Evolutionary conservation across 257 asterid species (phyloP), one percentile per base, ranked within the genome.

Genomic region (Capsicum baccatum): DNA sequence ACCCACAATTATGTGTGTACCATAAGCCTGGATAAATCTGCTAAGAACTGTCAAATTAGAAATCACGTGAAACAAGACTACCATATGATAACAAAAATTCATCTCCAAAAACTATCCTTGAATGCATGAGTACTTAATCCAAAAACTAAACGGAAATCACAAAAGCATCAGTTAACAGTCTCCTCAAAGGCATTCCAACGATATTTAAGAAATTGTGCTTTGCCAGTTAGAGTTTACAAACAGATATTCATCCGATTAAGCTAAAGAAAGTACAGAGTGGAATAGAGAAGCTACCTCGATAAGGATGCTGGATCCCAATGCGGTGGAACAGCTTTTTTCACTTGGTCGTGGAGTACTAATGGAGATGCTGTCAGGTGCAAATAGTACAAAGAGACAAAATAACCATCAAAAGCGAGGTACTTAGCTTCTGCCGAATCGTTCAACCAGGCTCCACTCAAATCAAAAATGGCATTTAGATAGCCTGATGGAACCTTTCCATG

Each of bases 401-500:
- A 94, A 88, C 97, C 99, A 90, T 96, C 99, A 80, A 93, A 93
- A 6, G 97, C 98, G 11, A 96, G 94, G 86, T 92, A 87, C 83
- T 93, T 92, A 83, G 97, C 95, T 48, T 96, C 98, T 2, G 92
- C 92, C 73, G 97, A 92, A 92, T 96, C 99, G 79, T 91, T 96
- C 80, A 96, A 87, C 99, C 99, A 96, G 73, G 97, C 88, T 85
- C 99, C 99, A 39, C 88, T 96, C 87, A 96, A 89, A 91, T 94
- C 98, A 80, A 96, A 96, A 64, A 93, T 86, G 79, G 98, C 93
- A 90, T 94, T 94, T 66, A 91, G 91, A 91, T 92, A 94, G 54
- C 98, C 99, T 4, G 99, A 94, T 9, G 99, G 98, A 86, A 96
- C 94, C 90, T 96, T 96, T 79, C 97, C 99, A 44, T 92, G 99